phyloP scores from a whole-genome alignment of 169 alveolate genomes.

The Eimeria praecox region DNA sequence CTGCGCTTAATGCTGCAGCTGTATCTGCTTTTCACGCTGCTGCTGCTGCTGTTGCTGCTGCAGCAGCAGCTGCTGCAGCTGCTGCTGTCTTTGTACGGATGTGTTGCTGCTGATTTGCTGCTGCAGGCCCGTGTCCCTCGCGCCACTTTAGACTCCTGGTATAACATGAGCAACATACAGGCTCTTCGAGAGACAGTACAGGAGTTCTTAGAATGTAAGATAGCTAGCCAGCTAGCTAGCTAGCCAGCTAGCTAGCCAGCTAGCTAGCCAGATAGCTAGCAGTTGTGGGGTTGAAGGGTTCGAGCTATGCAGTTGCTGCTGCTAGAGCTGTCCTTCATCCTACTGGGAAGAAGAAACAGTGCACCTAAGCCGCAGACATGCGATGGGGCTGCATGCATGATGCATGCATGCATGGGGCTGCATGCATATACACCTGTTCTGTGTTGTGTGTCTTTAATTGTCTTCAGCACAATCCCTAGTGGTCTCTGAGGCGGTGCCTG shows the following conservation, averaged over 20 bases:
- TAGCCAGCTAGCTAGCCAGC: neutral
- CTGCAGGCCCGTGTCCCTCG: constrained; percentile 40
- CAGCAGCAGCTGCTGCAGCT: neutral
- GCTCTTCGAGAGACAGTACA: constrained; percentile 31
- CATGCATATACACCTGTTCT: neutral
- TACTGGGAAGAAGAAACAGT: too few species aligned
- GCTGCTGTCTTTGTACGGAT: neutral
- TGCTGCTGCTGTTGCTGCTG: neutral
- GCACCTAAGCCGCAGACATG: too few species aligned
- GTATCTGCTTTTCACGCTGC: neutral
- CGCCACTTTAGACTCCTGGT: neutral
- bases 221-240: neutral
- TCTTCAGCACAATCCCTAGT: neutral
- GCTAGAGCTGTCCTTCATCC: too few species aligned
- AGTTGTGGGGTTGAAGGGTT: too few species aligned
- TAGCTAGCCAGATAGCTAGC: neutral
- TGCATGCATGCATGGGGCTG: too few species aligned
- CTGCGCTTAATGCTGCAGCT: neutral
- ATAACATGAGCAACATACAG: constrained; percentile 21
- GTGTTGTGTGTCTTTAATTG: neutral
- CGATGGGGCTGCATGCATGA: too few species aligned
- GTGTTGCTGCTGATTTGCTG: constrained; percentile 1
- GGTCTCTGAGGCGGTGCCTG: constrained; percentile 40
- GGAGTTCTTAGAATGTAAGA: constrained; percentile 41
- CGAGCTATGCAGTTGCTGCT: too few species aligned